Evolutionary conservation across 148 eudicot genomes (phyloP).

Genomic region (Cornus suecica): DNA sequence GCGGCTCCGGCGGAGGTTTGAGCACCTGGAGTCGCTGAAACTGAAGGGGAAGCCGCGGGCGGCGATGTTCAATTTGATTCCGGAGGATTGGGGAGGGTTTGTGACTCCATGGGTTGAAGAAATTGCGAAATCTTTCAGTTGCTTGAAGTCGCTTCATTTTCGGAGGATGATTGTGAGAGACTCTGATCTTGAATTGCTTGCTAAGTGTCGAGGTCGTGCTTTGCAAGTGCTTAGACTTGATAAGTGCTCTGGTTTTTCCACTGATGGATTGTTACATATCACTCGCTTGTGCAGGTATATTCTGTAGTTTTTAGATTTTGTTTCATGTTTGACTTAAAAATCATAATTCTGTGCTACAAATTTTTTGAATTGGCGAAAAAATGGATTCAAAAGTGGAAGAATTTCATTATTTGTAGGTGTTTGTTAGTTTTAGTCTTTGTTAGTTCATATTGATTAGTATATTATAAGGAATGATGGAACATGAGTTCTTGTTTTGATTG

Average conservation of each 20-base stretch:
- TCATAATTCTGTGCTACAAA: background rate
- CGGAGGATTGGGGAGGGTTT: constrained; percentile 97
- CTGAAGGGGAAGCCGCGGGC: constrained; percentile 94
- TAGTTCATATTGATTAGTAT: too few relatives aligned
- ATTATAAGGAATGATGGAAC: background rate
- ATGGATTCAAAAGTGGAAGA: background rate
- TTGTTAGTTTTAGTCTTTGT: background rate
- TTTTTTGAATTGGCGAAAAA: background rate
- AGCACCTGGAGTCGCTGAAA: constrained; percentile 62
- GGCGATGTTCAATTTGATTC: constrained; percentile 88
- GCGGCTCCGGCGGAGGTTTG: constrained; percentile 53
- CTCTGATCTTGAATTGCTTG: constrained; percentile 60
- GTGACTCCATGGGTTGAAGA: constrained; percentile 64
- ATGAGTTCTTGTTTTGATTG: background rate
- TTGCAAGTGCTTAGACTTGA: constrained; percentile 61
- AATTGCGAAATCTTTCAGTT: constrained; percentile 32
- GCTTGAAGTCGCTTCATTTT: constrained; percentile 65
- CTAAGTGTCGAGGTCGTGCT: constrained; percentile 33
- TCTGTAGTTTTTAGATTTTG: background rate
- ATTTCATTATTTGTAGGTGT: background rate
- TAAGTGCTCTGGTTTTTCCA: constrained; percentile 85
- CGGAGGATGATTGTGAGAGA: constrained; percentile 88
- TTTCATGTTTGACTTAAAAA: background rate
- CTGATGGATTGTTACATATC: constrained; percentile 72
- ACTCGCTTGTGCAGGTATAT: constrained; percentile 57